Evolutionary conservation across 768 basidiomycete species (phyloP), one percentile per base, ranked within the genome.

Genomic region (Podaxis sp.): DNA sequence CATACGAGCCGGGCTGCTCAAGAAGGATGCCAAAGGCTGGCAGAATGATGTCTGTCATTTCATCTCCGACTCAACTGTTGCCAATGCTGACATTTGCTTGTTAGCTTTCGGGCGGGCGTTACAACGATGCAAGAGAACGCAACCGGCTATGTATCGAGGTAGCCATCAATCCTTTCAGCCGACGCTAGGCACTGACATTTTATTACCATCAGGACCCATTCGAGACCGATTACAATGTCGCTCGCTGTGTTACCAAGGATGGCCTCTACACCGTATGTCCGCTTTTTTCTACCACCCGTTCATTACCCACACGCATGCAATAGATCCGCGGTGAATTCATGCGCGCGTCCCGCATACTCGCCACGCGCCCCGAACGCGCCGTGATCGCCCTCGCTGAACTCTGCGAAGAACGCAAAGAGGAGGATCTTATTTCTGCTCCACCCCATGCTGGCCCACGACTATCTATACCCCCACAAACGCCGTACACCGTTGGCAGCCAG

Each of bases 291-390:
- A 54, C 17, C 30, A 55, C 49, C 24, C 30, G 56, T 56, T 60
- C 17, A 48, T 20, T 17, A 8, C 44, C 11, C 48, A 33, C 50
- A 8, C 68, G 96, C 36, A 38, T 56, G 62, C 17, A 51, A 7
- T 67, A 98, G 96, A 95, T 99, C 70, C 95, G 96, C 13, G 96
- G 96, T 8, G 96, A 99, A 77, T 96, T 99, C 74, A 96, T 96
- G 93, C 89, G 96, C 38, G 96, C 96, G 4, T 88, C 90, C 24
- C 84, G 95, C 60, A 92, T 99, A 61, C 80, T 99, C 37, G 82
- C 87, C 11, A 78, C 82, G 65, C 89, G 90, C 33, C 93, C 92
- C 1, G 90, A 91, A 59, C 87, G 92, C 54, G 93, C 91, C 7
- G 85, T 91, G 36, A 75, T 89, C 20, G 91, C 93, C 4, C 81